A percentile compares a stretch with the other conserved stretches of the same genome.
These are phyloP conservation scores for Raddia distichophylla DNA, from an alignment of 176 grass and related monocot genomes.

Conservation along the genomic window DNA sequence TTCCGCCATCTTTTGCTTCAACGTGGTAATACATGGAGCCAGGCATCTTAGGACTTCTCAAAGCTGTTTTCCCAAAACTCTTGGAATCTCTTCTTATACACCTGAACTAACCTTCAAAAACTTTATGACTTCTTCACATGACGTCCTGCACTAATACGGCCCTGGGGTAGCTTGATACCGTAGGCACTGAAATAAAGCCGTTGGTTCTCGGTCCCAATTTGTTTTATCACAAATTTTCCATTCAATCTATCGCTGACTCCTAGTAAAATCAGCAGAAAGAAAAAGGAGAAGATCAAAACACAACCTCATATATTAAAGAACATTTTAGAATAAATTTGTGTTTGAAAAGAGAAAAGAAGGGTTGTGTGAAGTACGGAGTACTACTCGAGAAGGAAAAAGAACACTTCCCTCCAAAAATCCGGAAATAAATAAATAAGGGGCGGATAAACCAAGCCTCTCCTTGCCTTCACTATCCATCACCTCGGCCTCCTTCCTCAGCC, in stretches of 20 bases:
- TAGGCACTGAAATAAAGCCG: neutral
- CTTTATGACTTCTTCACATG: too few species aligned
- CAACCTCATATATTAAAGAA: neutral
- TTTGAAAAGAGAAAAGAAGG: neutral
- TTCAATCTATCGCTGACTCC: neutral
- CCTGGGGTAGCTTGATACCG: too few species aligned
- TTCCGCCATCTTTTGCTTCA: too few species aligned
- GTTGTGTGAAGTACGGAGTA: too few species aligned
- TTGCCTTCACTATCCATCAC: constrained; percentile 37
- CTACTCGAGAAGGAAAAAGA: neutral
- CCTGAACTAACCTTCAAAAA: too few species aligned
- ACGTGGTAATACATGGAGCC: too few species aligned
- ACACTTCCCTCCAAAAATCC: constrained; percentile 43
- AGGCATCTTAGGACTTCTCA: too few species aligned
- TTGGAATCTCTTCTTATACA: too few species aligned
- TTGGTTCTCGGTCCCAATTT: neutral
- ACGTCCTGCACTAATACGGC: too few species aligned
- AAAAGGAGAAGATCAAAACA: neutral
- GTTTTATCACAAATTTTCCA: neutral
- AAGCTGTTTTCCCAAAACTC: too few species aligned
- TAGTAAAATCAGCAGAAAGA: neutral
- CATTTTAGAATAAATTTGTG: neutral
- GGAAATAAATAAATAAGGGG: constrained; percentile 34
- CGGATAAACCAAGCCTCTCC: constrained; percentile 39
- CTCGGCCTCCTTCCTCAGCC: constrained; percentile 31